Evolutionary conservation across 257 asterid species (phyloP), one percentile per base, ranked within the genome.

Genomic region (Avicennia marina): DNA sequence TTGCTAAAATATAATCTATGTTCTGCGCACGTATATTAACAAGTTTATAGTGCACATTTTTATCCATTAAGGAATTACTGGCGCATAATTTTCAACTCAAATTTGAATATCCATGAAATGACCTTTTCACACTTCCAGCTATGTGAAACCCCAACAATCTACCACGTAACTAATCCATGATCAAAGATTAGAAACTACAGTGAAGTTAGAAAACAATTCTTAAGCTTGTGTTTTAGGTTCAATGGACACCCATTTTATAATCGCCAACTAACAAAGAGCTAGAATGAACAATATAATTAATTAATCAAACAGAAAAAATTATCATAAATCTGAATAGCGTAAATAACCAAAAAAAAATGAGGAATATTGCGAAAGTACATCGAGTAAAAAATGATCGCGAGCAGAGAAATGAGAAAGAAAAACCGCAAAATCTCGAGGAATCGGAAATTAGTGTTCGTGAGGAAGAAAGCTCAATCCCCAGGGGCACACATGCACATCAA

Each of bases 361-460:
- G n/a, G n/a, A n/a, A n/a, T n/a, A n/a, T n/a, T n/a, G n/a, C n/a
- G n/a, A n/a, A n/a, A n/a, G n/a, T n/a, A n/a, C n/a, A n/a, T n/a
- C n/a, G n/a, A n/a, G n/a, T n/a, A 17, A 10, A 18, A 11, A 22
- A 11, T 0, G 18, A 32, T 12, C 2, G 11, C 4, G 36, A 47
- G 16, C n/a, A n/a, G n/a, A n/a, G n/a, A n/a, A n/a, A n/a, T n/a
- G 13, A 6, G 36, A 26, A 53, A 27, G 10, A 41, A 33, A 2
- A 25, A 44, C 36, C n/a, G n/a, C n/a, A n/a, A n/a, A n/a, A n/a
- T 70, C 51, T 12, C 9, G 43, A n/a, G 53, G 21, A 19, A 38
- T 56, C 40, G 24, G 10, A 16, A 53, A 46, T 64, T 59, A 70
- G 76, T 67, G 64, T 59, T 44, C 24, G 43, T 21, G 13, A 15